These are phyloP conservation scores for Nicotiana tabacum DNA, from an alignment of 257 asterid genomes.

Conservation along the genomic window DNA sequence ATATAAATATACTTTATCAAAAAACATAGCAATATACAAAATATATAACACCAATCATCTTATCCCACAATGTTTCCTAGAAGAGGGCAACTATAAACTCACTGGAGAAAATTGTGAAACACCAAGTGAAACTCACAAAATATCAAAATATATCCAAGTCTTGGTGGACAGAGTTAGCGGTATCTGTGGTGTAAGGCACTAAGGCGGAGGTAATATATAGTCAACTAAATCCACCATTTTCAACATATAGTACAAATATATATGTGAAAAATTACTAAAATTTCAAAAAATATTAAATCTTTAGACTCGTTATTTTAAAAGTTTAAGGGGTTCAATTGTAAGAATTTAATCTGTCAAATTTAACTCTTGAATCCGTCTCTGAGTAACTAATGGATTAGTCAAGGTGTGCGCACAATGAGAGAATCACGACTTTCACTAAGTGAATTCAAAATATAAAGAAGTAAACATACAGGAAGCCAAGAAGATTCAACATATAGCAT, in stretches of 20 bases:
- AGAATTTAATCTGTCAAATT: not conserved
- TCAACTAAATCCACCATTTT: not conserved
- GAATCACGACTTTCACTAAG: no score
- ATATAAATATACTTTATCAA: not conserved
- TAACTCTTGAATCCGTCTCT: not conserved
- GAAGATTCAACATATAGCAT: no score
- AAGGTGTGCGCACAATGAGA: no score
- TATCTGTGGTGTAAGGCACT: not conserved
- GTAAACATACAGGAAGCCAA: not conserved
- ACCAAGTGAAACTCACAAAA: not conserved
- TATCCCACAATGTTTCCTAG: not conserved
- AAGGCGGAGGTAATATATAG: not conserved
- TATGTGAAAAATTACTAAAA: not conserved
- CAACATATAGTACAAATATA: not conserved
- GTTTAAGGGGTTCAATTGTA: no score
- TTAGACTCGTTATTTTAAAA: no score
- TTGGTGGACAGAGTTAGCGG: not conserved
- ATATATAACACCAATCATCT: not conserved
- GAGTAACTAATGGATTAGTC: no score
- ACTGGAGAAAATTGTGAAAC: not conserved
- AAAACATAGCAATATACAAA: not conserved
- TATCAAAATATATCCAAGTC: not conserved
- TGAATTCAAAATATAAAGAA: no score
- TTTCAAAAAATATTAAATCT: not conserved
- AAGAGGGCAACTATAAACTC: not conserved